Percentiles rank a stretch among this genome's conserved stretches.
These are phyloP conservation scores for Phytophthora quininea DNA, from an alignment of 352 stramenopile species.

Conservation along the genomic window DNA sequence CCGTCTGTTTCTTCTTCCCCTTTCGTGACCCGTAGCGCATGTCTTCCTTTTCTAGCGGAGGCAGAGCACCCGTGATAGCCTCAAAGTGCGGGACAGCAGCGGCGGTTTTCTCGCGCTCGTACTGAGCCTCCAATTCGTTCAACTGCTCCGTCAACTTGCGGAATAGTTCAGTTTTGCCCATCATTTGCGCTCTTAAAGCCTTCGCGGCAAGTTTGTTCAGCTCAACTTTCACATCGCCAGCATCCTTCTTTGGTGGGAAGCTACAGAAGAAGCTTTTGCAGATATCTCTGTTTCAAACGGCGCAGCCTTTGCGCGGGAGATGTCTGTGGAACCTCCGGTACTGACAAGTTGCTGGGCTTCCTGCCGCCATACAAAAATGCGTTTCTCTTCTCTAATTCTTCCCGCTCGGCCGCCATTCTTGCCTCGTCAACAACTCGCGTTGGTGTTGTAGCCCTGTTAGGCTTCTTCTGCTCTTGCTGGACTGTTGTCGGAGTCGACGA, in stretches of 20 bases:
- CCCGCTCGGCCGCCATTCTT: slow-evolving; percentile 37
- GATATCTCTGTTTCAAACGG: slow-evolving; percentile 3
- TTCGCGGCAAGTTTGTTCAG: slow-evolving; percentile 85
- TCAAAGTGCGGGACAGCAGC: slow-evolving; percentile 65
- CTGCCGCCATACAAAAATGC: slow-evolving; percentile 67
- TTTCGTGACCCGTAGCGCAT: slow-evolving; percentile 61
- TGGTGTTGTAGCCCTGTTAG: not conserved
- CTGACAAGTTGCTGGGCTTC: slow-evolving; percentile 2
- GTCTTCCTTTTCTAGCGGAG: slow-evolving; percentile 75
- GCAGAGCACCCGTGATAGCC: slow-evolving; percentile 58
- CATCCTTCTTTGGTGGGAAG: slow-evolving; percentile 1
- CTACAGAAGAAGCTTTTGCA: slow-evolving; percentile 4
- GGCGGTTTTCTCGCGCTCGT: slow-evolving; percentile 46
- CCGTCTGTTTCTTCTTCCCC: slow-evolving; percentile 62
- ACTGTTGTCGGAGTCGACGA: slow-evolving; percentile 2
- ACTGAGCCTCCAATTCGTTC: slow-evolving; percentile 77
- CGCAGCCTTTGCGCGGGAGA: no score
- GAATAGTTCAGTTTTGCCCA: slow-evolving; percentile 80
- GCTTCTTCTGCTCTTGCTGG: slow-evolving; percentile 16
- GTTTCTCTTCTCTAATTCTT: slow-evolving; percentile 56
- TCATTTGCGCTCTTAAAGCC: slow-evolving; percentile 83
- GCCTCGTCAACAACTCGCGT: slow-evolving; percentile 29
- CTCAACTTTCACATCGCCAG: slow-evolving; percentile 43
- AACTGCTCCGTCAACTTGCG: slow-evolving; percentile 75
- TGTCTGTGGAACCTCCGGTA: not conserved